Percentiles rank a stretch among this genome's conserved stretches.
Evolutionary conservation across 2,329 filamentous ascomycete species (phyloP).

Genomic region (Clonostachys rhizophaga): DNA sequence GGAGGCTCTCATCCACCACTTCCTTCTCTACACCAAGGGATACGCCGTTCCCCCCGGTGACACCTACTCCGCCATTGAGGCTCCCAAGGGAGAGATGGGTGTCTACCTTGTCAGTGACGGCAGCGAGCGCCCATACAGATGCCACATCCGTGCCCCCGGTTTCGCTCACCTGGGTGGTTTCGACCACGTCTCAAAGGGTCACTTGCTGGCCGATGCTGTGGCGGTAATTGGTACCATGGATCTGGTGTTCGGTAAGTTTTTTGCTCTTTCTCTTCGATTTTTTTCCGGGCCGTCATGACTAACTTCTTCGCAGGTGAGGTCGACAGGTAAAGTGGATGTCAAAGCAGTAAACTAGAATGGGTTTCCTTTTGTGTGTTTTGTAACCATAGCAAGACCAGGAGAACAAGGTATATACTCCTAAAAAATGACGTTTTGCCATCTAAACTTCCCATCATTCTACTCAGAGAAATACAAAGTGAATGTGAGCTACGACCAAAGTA

Average conservation of each 20-base stretch:
- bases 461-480: background rate
- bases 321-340: constrained; percentile 41
- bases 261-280: background rate
- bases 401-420: constrained; percentile 28
- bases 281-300: constrained; percentile 6
- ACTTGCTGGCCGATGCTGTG: constrained; percentile 92
- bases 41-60: constrained; percentile 96
- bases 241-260: constrained; percentile 73
- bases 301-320: constrained; percentile 50
- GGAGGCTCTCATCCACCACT: constrained; percentile 99
- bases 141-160: constrained; percentile 93
- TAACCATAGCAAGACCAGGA: constrained; percentile 29
- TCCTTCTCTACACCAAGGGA: constrained; percentile 97
- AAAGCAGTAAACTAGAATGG: constrained; percentile 20
- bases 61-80: constrained; percentile 97
- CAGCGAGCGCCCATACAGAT: constrained; percentile 92
- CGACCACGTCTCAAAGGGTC: constrained; percentile 87
- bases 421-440: background rate
- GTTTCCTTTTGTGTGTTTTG: constrained; percentile 26
- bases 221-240: constrained; percentile 92
- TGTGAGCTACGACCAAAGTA: background rate
- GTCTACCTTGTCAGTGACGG: constrained; percentile 96
- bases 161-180: constrained; percentile 95
- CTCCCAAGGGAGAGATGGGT: constrained; percentile 99
- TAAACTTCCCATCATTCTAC: background rate